A percentile compares a stretch with the other conserved stretches of the same genome.
Conservation (phyloP, 148 eudicot genomes). For the Rhododendron williamsianum region DNA sequence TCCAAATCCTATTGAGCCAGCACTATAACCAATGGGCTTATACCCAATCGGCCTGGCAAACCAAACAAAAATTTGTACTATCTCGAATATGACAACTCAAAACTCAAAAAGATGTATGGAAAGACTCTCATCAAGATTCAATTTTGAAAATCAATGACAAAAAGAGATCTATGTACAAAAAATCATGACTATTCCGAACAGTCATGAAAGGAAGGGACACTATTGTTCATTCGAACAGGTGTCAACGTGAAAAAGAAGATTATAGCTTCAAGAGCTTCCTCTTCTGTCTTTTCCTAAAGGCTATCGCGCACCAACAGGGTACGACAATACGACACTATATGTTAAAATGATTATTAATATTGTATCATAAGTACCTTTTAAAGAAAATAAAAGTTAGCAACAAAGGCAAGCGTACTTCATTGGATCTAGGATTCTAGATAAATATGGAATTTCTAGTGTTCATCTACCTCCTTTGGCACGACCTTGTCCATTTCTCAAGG, state of each 20-base stretch:
- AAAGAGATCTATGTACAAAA: no score
- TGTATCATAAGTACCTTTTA: no score
- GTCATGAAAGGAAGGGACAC: background rate
- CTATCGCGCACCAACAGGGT: no score
- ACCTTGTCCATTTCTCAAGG: no score
- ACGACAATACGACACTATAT: no score
- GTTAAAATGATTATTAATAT: no score
- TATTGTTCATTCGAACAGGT: background rate
- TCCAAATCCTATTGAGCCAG: background rate
- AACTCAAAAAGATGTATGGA: background rate
- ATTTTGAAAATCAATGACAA: background rate
- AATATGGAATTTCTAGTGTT: no score
- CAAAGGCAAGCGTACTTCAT: no score
- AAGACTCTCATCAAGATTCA: background rate
- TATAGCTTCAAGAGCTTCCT: background rate
- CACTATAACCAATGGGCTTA: background rate
- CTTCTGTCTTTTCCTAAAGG: background rate
- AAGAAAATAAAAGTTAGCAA: no score
- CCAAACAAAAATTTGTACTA: background rate
- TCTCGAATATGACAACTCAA: background rate
- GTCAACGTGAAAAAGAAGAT: background rate
- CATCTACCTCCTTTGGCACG: no score
- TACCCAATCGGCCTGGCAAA: background rate
- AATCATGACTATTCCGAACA: background rate
- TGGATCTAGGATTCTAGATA: no score